A percentile compares a stretch with the other conserved stretches of the same genome.
phyloP scores from a whole-genome alignment of 768 basidiomycete species.

The Cystofilobasidium bisporidii region DNA sequence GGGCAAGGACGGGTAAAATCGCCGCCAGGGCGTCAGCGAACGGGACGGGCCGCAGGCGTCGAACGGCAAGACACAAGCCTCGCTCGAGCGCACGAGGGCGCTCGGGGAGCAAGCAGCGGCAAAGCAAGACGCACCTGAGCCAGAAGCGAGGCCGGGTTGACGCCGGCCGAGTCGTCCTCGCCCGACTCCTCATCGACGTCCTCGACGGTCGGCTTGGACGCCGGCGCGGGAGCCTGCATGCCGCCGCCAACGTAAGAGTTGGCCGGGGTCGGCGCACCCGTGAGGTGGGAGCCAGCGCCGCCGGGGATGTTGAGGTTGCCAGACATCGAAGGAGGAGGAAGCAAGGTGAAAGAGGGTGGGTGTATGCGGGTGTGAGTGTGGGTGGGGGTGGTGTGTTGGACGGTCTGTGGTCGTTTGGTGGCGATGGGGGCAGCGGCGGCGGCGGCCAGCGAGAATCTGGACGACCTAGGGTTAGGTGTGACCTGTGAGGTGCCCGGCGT shows the following conservation, averaged over 20 bases:
- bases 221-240: constrained; percentile 49
- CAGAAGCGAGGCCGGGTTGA: constrained; percentile 42
- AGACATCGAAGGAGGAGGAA: background rate
- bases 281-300: background rate
- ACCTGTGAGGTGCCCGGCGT: too few relatives aligned
- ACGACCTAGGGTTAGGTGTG: too few relatives aligned
- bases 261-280: constrained; percentile 1
- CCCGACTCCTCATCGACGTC: constrained; percentile 56
- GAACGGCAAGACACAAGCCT: too few relatives aligned
- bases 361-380: background rate
- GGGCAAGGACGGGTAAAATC: background rate
- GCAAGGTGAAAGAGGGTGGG: too few relatives aligned
- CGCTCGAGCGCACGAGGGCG: too few relatives aligned
- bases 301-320: constrained; percentile 19
- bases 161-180: constrained; percentile 56
- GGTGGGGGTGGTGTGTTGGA: background rate
- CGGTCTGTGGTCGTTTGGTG: too few relatives aligned
- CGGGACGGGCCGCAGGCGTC: background rate
- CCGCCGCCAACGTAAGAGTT: constrained; percentile 18
- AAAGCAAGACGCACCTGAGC: constrained; percentile 35
- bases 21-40: background rate
- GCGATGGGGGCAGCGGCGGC: too few relatives aligned
- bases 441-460: too few relatives aligned
- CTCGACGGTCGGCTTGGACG: constrained; percentile 56
- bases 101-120: too few relatives aligned